These are phyloP conservation scores for Cercospora beticola DNA, from an alignment of 2,329 filamentous ascomycete species.

Conservation along the genomic window DNA sequence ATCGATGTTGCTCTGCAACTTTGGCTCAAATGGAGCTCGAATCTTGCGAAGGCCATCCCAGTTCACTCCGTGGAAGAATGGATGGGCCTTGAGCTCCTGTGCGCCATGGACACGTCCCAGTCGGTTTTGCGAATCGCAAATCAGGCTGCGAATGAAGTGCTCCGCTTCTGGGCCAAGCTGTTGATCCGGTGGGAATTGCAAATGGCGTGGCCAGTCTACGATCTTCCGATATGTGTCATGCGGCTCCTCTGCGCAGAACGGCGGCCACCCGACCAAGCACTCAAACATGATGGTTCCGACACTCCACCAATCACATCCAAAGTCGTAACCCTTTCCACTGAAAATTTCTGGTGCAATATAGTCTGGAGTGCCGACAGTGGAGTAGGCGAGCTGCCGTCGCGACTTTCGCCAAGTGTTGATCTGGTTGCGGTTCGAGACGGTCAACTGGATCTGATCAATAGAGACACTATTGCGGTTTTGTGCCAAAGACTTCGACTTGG, in stretches of 20 bases:
- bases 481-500: conserved; percentile 43
- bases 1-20: conserved; percentile 87
- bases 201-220: conserved; percentile 92
- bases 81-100: conserved; percentile 87
- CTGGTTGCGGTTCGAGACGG: conserved; percentile 93
- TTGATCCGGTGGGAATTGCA: conserved; percentile 96
- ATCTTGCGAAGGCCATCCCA: conserved; percentile 92
- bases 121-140: conserved; percentile 91
- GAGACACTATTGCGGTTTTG: conserved; percentile 88
- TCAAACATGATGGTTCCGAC: conserved; percentile 99
- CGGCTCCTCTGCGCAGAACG: conserved; percentile 96
- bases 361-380: conserved; percentile 94
- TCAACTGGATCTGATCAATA: conserved; percentile 96
- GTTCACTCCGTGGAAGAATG: conserved; percentile 95
- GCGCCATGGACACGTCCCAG: conserved; percentile 79
- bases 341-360: conserved; percentile 99
- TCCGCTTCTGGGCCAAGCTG: conserved; percentile 85
- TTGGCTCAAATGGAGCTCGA: conserved; percentile 92
- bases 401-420: conserved; percentile 99
- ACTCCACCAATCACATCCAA: conserved; percentile 99
- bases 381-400: conserved; percentile 92
- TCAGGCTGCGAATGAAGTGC: conserved; percentile 86
- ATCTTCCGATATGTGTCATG: conserved; percentile 99
- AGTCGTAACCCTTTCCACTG: conserved; percentile 91
- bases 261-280: conserved; percentile 96